Base-by-base conservation (phyloP, 2,329 filamentous ascomycete genomes). In the Hypoxylon sp. region DNA sequence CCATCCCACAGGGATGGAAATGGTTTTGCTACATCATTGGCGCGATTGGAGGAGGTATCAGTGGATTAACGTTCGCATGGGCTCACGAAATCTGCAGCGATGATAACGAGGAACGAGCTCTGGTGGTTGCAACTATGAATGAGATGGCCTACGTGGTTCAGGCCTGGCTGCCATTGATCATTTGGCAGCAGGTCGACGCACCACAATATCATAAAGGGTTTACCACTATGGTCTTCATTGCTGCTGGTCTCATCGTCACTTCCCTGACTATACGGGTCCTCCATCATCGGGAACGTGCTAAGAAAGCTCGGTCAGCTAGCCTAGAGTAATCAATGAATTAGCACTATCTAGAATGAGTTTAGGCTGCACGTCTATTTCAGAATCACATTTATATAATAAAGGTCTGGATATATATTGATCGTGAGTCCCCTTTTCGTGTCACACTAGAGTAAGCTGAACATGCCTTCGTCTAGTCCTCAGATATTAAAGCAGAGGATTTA, bases 121-220 rank as follows among this genome's bases (percentile, higher is more conserved):
- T 93, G 3, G 88, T 92, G 0, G 85, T 90, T 0, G 90, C 83
- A 0, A 80, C 83, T 15, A 92, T 92, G 88, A 92, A 92, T 66
- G 86, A 90, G 74, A 85, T 92, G 80, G 89, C 89, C 0, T 91
- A 92, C 66, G 88, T 91, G 1, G 78, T 93, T 47, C 89, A 92
- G 74, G 88, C 89, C 0, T 92, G 90, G 90, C 76, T 93, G 46
- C 91, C 91, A 6, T 82, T 91, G 32, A 75, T 91, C 7, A 84
- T 91, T 8, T 92, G 89, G 89, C 86, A 89, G 78, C 87, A 89
- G 74, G 82, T 89, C 0, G 88, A 91, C 62, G 87, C 85, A 0
- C 89, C 89, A 0, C 70, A 80, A 47, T 92, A 91, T 62, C 80
- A 79, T 0, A 91, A 90, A 72, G 89, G 89, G 0, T 91, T 85